These are phyloP conservation scores for Gossypium arboreum DNA, from an alignment of 345 rosid species.

Conservation along the genomic window DNA sequence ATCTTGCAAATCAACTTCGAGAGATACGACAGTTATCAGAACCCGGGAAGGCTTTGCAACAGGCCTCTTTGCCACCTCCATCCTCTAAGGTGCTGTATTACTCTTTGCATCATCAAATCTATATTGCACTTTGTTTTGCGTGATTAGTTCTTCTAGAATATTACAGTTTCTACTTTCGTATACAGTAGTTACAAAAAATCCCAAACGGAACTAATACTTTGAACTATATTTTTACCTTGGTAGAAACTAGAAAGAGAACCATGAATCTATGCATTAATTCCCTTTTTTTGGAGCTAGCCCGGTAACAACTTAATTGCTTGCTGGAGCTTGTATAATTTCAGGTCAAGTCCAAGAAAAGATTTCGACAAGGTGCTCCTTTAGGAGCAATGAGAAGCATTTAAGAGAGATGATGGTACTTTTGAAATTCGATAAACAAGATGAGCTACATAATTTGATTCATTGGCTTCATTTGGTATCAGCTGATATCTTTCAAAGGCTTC, in stretches of 20 bases:
- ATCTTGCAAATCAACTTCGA: slow-evolving; percentile 40
- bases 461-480: background rate
- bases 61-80: slow-evolving; percentile 50
- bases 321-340: slow-evolving; percentile 25
- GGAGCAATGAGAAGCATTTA: slow-evolving; percentile 29
- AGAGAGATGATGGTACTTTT: background rate
- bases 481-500: background rate
- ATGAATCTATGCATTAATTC: too few species aligned
- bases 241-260: too few species aligned
- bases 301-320: slow-evolving; percentile 4
- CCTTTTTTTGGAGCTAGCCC: too few species aligned
- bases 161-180: background rate
- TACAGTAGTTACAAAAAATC: too few species aligned
- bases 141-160: background rate
- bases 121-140: background rate
- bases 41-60: slow-evolving; percentile 32
- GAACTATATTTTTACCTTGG: background rate
- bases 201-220: background rate
- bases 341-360: slow-evolving; percentile 44
- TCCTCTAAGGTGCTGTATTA: slow-evolving; percentile 47
- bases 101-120: background rate
- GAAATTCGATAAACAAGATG: background rate
- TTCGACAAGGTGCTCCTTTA: slow-evolving; percentile 39
- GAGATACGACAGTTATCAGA: slow-evolving; percentile 35
- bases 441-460: slow-evolving; percentile 1